Conservation (phyloP, 1,284 basidiomycete genomes). For the Moniliella sp. region DNA sequence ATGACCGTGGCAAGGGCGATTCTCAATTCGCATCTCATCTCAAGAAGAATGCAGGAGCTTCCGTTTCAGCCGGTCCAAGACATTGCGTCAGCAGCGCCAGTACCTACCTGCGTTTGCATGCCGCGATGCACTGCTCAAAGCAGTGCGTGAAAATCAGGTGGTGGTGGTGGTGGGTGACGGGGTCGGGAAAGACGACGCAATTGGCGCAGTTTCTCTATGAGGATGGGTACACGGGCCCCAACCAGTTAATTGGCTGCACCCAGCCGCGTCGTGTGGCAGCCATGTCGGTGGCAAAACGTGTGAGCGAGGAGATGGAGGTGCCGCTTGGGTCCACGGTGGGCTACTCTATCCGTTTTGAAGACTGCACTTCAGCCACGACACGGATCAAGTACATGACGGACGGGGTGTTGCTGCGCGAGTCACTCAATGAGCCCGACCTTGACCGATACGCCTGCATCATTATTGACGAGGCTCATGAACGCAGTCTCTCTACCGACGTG, state of each 20-base stretch:
- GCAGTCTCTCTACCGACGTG: slow-evolving; percentile 83
- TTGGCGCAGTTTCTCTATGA: slow-evolving; percentile 77
- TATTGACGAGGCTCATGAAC: slow-evolving; percentile 86
- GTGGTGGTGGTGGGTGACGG: slow-evolving; percentile 83
- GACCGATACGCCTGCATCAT: slow-evolving; percentile 88
- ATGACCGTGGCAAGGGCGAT: slow-evolving; percentile 60
- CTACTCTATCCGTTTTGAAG: slow-evolving; percentile 92
- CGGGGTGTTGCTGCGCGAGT: slow-evolving; percentile 81
- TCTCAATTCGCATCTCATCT: slow-evolving; percentile 87
- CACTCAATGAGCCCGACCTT: slow-evolving; percentile 78
- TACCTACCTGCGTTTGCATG: slow-evolving; percentile 94
- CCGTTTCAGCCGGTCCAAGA: slow-evolving; percentile 61
- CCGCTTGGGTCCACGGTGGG: slow-evolving; percentile 71
- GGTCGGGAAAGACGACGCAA: slow-evolving; percentile 85
- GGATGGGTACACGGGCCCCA: slow-evolving; percentile 60
- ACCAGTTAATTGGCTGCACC: slow-evolving; percentile 82
- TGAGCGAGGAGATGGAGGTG: slow-evolving; percentile 66
- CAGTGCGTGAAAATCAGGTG: slow-evolving; percentile 81
- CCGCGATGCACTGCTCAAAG: slow-evolving; percentile 67
- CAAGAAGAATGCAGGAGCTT: slow-evolving; percentile 43
- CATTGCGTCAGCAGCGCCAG: slow-evolving; percentile 80
- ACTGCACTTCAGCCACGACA: slow-evolving; percentile 72
- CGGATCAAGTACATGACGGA: slow-evolving; percentile 92
- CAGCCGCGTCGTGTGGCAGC: slow-evolving; percentile 91
- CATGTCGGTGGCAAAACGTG: slow-evolving; percentile 95